These are phyloP conservation scores for Colletotrichum costaricense DNA, from an alignment of 2,329 filamentous ascomycete species.

Conservation along the genomic window DNA sequence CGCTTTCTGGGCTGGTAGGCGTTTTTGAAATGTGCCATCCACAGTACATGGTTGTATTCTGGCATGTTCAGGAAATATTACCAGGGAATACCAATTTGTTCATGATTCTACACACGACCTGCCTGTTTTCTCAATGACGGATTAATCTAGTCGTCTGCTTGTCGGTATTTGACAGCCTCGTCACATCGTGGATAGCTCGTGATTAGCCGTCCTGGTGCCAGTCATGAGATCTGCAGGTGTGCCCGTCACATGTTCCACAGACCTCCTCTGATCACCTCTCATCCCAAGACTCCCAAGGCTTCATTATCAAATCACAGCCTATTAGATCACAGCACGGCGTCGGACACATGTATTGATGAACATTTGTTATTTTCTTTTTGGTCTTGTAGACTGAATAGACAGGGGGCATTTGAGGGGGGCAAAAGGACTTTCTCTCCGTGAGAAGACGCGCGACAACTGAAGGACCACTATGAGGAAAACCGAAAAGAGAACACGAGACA, in stretches of 20 bases:
- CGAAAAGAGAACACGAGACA: slow-evolving; percentile 36
- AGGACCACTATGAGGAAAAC: slow-evolving; percentile 36
- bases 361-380: slow-evolving; percentile 37
- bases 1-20: slow-evolving; percentile 1
- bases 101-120: neutral
- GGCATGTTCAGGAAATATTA: slow-evolving; percentile 7
- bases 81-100: slow-evolving; percentile 20
- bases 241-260: neutral
- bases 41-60: neutral
- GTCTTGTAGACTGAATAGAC: slow-evolving; percentile 37
- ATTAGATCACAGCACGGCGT: neutral
- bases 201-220: neutral
- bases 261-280: neutral
- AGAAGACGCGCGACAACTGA: slow-evolving; percentile 33
- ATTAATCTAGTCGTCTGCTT: too few species aligned
- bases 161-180: neutral
- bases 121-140: neutral
- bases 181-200: neutral
- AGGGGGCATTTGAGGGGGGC: slow-evolving; percentile 32
- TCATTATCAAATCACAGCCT: neutral
- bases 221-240: neutral
- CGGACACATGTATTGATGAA: slow-evolving; percentile 28
- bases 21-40: neutral
- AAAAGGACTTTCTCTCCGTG: slow-evolving; percentile 32
- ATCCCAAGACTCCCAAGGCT: neutral